Conservation (phyloP, 257 asterid genomes). For the Solanum ahanhuiri region DNA sequence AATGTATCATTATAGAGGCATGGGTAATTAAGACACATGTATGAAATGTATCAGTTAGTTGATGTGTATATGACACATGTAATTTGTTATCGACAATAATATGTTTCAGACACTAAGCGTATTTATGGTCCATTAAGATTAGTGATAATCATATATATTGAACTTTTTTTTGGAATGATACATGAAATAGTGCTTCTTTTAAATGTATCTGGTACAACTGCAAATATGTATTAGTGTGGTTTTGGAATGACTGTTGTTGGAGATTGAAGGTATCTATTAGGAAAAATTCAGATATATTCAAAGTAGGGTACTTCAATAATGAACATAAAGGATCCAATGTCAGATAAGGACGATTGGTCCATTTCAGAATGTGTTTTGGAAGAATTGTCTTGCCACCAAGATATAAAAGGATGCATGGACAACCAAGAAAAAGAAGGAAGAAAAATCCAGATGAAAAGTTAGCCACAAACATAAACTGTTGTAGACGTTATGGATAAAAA, state of each 20-base stretch:
- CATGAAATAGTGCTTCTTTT: no score
- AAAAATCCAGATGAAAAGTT: no score
- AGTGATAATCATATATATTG: neutral
- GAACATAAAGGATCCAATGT: neutral
- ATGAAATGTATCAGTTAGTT: no score
- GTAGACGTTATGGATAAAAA: neutral
- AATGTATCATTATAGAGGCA: no score
- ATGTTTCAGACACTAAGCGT: neutral
- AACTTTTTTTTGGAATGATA: no score
- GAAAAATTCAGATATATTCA: neutral
- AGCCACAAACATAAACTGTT: no score
- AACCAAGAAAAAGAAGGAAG: neutral
- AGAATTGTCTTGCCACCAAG: neutral
- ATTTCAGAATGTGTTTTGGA: neutral
- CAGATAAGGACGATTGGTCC: neutral
- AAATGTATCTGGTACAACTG: no score
- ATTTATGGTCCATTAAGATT: neutral
- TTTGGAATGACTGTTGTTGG: neutral
- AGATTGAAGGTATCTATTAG: neutral
- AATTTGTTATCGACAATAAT: no score
- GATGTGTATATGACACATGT: no score
- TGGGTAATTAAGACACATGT: neutral
- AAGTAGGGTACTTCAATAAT: neutral
- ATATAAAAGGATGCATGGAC: neutral
- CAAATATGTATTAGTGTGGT: neutral